Percentiles rank a stretch among this genome's conserved stretches.
These are phyloP conservation scores for Sclerotinia borealis DNA, from an alignment of 2,329 filamentous ascomycete genomes.

Conservation along the genomic window DNA sequence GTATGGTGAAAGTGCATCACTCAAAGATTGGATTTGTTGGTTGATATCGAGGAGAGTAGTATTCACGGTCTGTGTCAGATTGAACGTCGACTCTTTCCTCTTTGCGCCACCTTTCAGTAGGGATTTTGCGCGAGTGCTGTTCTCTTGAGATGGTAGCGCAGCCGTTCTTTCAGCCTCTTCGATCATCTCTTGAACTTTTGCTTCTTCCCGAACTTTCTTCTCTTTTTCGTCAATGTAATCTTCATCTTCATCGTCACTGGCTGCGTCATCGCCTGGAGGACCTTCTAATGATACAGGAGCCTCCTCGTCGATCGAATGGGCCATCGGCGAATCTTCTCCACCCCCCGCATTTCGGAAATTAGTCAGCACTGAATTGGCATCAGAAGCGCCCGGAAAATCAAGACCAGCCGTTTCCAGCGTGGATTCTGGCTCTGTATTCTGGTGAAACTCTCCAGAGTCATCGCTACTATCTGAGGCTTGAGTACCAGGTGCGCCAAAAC, in stretches of 20 bases:
- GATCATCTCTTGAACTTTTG: conserved; percentile 32
- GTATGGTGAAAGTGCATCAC: conserved; percentile 35
- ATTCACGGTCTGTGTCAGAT: conserved; percentile 36
- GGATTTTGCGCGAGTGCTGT: conserved; percentile 24
- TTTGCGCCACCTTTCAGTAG: conserved; percentile 49
- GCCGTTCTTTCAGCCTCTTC: conserved; percentile 27
- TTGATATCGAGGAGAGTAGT: conserved; percentile 23
- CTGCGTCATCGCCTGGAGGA: not conserved
- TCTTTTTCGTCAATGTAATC: conserved; percentile 29
- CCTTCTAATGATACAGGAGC: not conserved
- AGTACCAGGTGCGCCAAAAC: conserved; percentile 28
- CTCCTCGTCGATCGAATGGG: conserved; percentile 10
- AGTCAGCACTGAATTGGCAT: not conserved
- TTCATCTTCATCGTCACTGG: conserved; percentile 18
- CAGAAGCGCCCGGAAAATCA: conserved; percentile 9
- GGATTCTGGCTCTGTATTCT: conserved; percentile 23
- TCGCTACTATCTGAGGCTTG: conserved; percentile 12
- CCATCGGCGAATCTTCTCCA: conserved; percentile 13
- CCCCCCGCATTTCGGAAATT: not conserved
- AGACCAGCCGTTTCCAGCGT: conserved; percentile 18
- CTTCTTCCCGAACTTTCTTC: conserved; percentile 31
- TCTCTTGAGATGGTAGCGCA: conserved; percentile 25
- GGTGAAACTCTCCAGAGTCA: conserved; percentile 16
- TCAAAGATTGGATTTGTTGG: conserved; percentile 37
- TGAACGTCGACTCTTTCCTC: conserved; percentile 53